phyloP scores from a whole-genome alignment of 768 basidiomycete species.

The Serpula lacrymans region DNA sequence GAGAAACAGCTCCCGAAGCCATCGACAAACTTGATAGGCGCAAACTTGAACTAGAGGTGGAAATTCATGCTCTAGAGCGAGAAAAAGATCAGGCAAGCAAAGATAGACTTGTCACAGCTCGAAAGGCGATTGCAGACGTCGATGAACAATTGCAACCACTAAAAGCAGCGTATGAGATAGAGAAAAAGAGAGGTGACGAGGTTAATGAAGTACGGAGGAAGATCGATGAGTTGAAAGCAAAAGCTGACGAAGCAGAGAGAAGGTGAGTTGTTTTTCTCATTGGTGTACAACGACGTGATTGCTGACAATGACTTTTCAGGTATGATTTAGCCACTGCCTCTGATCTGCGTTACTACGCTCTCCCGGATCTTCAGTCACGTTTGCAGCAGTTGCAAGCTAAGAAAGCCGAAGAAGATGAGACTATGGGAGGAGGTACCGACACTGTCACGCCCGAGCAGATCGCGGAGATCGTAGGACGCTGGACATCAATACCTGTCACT shows the following conservation, averaged over 20 bases:
- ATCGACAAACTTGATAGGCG: constrained; percentile 88
- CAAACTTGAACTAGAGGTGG: constrained; percentile 89
- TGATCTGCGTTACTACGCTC: constrained; percentile 87
- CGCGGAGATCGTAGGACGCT: constrained; percentile 89
- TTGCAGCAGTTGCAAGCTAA: constrained; percentile 69
- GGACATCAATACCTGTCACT: constrained; percentile 92
- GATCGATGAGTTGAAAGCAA: constrained; percentile 89
- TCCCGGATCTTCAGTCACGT: constrained; percentile 79
- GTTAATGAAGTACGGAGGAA: constrained; percentile 70
- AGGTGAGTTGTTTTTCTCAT: constrained; percentile 41
- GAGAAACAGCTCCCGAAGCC: constrained; percentile 91
- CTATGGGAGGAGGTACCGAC: constrained; percentile 51
- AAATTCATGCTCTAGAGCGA: constrained; percentile 90
- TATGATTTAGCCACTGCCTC: constrained; percentile 75
- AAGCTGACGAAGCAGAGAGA: constrained; percentile 91
- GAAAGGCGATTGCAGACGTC: constrained; percentile 76
- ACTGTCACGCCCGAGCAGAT: constrained; percentile 86
- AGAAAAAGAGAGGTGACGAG: constrained; percentile 80
- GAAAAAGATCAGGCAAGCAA: constrained; percentile 90
- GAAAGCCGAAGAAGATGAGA: constrained; percentile 67
- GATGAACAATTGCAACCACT: constrained; percentile 83
- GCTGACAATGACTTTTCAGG: constrained; percentile 32
- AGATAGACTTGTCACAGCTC: constrained; percentile 70
- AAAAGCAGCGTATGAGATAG: constrained; percentile 81
- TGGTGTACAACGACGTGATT: constrained; percentile 2